Evolutionary conservation across 148 eudicot species (phyloP).

Genomic region (Amaranthus palmeri): DNA sequence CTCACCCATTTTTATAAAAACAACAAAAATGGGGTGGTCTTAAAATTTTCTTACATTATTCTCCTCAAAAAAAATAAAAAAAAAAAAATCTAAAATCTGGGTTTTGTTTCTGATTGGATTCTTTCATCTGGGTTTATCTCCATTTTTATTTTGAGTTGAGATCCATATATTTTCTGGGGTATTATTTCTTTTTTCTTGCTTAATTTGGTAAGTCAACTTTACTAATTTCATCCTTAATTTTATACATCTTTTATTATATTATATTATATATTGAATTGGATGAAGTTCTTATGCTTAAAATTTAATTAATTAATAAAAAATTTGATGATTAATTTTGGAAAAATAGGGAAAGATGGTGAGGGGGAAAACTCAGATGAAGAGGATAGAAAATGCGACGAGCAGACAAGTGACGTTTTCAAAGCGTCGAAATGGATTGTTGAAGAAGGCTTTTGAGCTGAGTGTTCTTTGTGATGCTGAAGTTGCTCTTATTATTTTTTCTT

Average conservation of each 20-base stretch:
- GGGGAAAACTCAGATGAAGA: slow-evolving; percentile 53
- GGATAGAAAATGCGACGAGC: slow-evolving; percentile 56
- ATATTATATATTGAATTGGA: no score
- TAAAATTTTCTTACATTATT: not conserved
- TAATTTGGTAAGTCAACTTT: slow-evolving; percentile 14
- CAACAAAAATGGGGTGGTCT: not conserved
- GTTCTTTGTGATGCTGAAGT: slow-evolving; percentile 60
- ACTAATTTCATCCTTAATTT: no score
- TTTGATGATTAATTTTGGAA: not conserved
- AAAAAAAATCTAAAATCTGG: not conserved
- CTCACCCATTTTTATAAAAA: not conserved
- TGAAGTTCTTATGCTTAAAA: no score
- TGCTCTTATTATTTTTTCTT: slow-evolving; percentile 50
- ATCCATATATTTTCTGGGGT: slow-evolving; percentile 13
- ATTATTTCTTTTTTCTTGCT: not conserved
- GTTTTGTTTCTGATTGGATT: not conserved
- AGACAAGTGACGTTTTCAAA: slow-evolving; percentile 60
- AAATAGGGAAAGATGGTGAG: slow-evolving; percentile 38
- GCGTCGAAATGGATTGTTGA: slow-evolving; percentile 46
- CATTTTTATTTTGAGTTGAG: not conserved
- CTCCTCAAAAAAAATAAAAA: not conserved
- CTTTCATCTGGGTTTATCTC: slow-evolving; percentile 9
- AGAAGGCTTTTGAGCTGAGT: slow-evolving; percentile 50
- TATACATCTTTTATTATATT: no score
- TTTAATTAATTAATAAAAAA: not conserved